Evolutionary conservation across 129 eudicot species (phyloP), one percentile per base, ranked within the genome.

Genomic region (Chrysanthemum makinoi): DNA sequence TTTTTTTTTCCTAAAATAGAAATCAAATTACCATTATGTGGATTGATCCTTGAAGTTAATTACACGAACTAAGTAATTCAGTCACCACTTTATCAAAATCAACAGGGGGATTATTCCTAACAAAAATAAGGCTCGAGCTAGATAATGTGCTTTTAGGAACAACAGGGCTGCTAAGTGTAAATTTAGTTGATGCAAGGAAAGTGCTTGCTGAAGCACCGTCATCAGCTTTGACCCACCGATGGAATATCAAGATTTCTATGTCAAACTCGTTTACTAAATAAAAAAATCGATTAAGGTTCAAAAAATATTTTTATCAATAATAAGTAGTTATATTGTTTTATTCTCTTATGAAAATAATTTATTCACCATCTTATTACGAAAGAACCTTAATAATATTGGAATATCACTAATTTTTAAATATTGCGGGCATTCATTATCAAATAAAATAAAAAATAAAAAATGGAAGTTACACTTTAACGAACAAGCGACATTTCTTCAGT

Each of bases 151-250:
- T 51, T 28, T 33, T 63, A 10, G 4, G 13, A 57, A 58, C 10
- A 39, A 15, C 11, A 20, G 66, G 67, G 46, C 5, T 0, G 22
- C 14, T 10, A 16, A 52, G 19, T 49, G 53, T 33, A 74, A 52
- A 30, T 63, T 35, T 52, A 30, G 35, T 54, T 43, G 19, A 33
- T 30, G 11, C 1, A 6, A 19, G 50, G 69, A 10, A 69, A 68
- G 49, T 46, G 18, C 8, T 39, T 13, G 65, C 53, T 70, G 75
- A 65, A 56, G 61, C 78, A 74, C 64, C 65, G 64, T 52, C 72
- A 63, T 64, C 71, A 52, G 53, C 59, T 62, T 73, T 50, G 70
- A 73, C 62, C 71, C 55, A 73, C 43, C 71, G 70, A 64, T 13
- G 52, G 64, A 63, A 74, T 66, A 66, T 51, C 56, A 51, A 51